Conservation (phyloP, 2,329 filamentous ascomycete species). For the Leptographium lundbergii region DNA sequence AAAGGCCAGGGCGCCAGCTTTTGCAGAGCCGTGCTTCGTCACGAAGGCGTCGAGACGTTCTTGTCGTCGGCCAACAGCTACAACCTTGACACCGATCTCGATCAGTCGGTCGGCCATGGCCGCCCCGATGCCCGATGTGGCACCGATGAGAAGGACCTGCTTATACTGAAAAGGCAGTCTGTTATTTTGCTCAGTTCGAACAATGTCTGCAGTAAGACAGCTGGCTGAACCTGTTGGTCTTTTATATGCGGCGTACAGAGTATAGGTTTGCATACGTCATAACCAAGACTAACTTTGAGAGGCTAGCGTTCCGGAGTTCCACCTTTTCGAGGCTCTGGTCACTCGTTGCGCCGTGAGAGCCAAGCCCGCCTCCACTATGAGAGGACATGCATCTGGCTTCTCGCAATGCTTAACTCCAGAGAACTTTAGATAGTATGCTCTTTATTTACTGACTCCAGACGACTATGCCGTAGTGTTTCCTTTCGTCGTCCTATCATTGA, state of each 20-base stretch:
- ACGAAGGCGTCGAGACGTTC: conserved; percentile 36
- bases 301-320: neutral
- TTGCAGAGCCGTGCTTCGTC: conserved; percentile 26
- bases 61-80: conserved; percentile 39
- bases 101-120: conserved; percentile 30
- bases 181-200: neutral
- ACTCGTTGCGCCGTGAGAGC: too few species aligned
- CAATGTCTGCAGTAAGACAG: too few species aligned
- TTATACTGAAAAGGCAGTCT: conserved; percentile 41
- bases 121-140: conserved; percentile 39
- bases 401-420: too few species aligned
- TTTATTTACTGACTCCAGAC: too few species aligned
- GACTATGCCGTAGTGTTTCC: neutral
- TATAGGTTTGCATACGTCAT: neutral
- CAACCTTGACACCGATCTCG: conserved; percentile 34
- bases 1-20: conserved; percentile 26
- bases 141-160: conserved; percentile 39
- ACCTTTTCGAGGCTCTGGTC: too few species aligned
- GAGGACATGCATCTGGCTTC: too few species aligned
- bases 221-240: too few species aligned
- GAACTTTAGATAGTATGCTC: too few species aligned
- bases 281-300: neutral
- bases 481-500: neutral
- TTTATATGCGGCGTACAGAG: too few species aligned
- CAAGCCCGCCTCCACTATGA: too few species aligned